phyloP scores from a whole-genome alignment of 179 eudicot species.

The Spinacia oleracea region DNA sequence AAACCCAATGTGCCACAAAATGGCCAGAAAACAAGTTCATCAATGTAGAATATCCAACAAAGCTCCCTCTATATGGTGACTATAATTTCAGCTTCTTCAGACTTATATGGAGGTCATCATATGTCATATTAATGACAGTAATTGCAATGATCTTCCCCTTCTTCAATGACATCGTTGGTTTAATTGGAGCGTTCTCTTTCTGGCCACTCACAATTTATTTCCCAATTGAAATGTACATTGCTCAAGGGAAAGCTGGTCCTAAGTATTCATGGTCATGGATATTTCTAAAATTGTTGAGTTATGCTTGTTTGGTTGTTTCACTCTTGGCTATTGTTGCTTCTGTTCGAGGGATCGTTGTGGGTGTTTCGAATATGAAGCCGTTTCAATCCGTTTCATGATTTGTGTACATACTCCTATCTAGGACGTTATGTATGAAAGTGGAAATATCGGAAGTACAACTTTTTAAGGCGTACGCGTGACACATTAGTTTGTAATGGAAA shows the following conservation, averaged over 20 bases:
- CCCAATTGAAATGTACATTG: conserved; percentile 59
- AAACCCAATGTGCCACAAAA: conserved; percentile 27
- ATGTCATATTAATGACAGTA: conserved; percentile 38
- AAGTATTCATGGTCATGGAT: conserved; percentile 37
- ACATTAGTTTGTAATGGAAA: too few relatives aligned
- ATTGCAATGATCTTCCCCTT: conserved; percentile 56
- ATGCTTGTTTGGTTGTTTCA: conserved; percentile 44
- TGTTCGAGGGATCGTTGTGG: conserved; percentile 37
- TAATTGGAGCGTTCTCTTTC: conserved; percentile 50
- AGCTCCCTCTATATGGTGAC: conserved; percentile 18
- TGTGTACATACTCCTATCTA: not conserved
- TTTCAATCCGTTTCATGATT: conserved; percentile 39
- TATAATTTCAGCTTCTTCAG: conserved; percentile 38
- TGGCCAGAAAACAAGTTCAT: conserved; percentile 51
- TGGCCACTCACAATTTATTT: conserved; percentile 70
- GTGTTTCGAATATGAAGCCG: conserved; percentile 40
- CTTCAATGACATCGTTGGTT: conserved; percentile 59
- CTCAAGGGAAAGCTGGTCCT: conserved; percentile 32
- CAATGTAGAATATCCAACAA: conserved; percentile 30
- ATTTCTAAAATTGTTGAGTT: conserved; percentile 44
- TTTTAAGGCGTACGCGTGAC: too few relatives aligned
- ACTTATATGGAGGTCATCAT: conserved; percentile 48
- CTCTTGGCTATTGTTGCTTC: conserved; percentile 47
- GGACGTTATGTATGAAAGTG: too few relatives aligned
- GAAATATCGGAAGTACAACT: too few relatives aligned